Conservation (phyloP, 768 basidiomycete genomes). For the Psilocybe tampanensis region DNA sequence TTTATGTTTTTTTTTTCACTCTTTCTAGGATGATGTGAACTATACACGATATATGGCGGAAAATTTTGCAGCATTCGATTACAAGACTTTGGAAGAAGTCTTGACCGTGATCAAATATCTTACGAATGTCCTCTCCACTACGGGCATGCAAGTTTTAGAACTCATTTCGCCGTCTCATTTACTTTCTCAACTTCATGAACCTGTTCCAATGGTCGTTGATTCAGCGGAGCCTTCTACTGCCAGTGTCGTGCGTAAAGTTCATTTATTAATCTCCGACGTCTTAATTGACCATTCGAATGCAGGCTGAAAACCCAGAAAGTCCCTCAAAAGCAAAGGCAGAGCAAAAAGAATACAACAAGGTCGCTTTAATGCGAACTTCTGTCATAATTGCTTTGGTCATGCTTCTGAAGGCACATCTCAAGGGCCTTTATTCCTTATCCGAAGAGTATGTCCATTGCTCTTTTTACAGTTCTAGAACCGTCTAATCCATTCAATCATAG, state of each 20-base stretch:
- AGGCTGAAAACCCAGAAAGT: slow-evolving; percentile 23
- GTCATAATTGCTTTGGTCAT: slow-evolving; percentile 84
- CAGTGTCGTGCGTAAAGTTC: slow-evolving; percentile 4
- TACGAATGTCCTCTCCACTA: slow-evolving; percentile 73
- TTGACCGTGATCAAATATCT: slow-evolving; percentile 82
- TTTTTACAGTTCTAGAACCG: background rate
- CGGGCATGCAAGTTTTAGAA: slow-evolving; percentile 83
- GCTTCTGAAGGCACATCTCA: slow-evolving; percentile 85
- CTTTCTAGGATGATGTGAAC: slow-evolving; percentile 78
- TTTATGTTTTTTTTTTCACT: slow-evolving; percentile 1
- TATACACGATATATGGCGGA: slow-evolving; percentile 94
- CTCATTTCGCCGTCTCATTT: slow-evolving; percentile 71
- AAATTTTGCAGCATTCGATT: slow-evolving; percentile 90
- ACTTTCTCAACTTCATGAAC: slow-evolving; percentile 56
- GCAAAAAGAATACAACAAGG: slow-evolving; percentile 19
- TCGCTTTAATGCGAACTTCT: slow-evolving; percentile 61
- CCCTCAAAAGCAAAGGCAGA: background rate
- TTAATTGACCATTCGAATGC: background rate
- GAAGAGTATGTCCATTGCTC: slow-evolving; percentile 73
- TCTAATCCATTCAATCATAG: slow-evolving; percentile 41
- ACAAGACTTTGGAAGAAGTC: slow-evolving; percentile 94
- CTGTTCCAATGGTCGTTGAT: slow-evolving; percentile 9
- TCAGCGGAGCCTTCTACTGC: slow-evolving; percentile 11
- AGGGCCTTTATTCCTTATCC: slow-evolving; percentile 78
- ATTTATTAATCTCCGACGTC: background rate